Conservation (phyloP, 139 green algal genomes). For the Tetradesmus obliquus region DNA sequence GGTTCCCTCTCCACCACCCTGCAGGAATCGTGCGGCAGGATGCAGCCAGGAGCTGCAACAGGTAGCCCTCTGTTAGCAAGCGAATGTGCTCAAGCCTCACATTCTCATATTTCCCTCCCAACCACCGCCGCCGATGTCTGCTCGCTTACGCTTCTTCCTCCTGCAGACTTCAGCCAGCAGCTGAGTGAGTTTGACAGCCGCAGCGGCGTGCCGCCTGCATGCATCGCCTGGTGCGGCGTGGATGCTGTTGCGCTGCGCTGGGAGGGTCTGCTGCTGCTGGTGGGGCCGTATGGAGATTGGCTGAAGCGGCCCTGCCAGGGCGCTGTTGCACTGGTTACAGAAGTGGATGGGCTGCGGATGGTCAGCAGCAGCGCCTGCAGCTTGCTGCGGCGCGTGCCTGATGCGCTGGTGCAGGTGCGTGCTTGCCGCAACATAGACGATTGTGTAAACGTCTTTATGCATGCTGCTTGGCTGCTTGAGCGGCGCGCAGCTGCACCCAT, state of each 20-base stretch:
- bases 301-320: neutral
- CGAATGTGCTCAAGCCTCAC: no score
- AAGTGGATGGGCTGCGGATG: constrained; percentile 86
- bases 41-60: no score
- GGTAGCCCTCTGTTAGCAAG: no score
- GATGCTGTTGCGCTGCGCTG: constrained; percentile 86
- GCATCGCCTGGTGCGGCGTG: constrained; percentile 87
- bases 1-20: constrained; percentile 72
- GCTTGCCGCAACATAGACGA: neutral
- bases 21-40: no score
- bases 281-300: constrained; percentile 79
- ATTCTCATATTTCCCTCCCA: no score
- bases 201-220: constrained; percentile 59
- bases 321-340: constrained; percentile 55
- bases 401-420: constrained; percentile 56
- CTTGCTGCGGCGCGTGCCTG: constrained; percentile 78
- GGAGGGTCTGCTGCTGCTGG: constrained; percentile 79
- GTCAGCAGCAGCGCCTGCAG: constrained; percentile 60
- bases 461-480: neutral
- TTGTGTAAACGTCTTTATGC: neutral
- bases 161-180: constrained; percentile 72
- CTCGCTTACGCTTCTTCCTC: no score
- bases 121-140: no score
- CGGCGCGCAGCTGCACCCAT: neutral
- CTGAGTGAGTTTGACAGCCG: constrained; percentile 82